Evolutionary conservation across 306 rosid species (phyloP), one percentile per base, ranked within the genome.

Genomic region (Trifolium pratense): DNA sequence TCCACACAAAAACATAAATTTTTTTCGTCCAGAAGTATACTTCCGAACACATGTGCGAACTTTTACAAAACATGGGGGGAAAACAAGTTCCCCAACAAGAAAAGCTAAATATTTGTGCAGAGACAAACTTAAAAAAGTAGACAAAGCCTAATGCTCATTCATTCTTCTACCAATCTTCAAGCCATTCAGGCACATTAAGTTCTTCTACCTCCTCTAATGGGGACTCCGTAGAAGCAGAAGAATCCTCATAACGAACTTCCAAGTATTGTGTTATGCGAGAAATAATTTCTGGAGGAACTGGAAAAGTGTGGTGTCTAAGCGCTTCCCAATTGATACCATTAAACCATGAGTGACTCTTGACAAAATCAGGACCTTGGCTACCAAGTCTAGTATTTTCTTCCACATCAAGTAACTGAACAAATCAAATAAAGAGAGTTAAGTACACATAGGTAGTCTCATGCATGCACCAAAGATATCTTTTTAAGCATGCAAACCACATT

Each of bases 271-370:
- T 21, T 65, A 94, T 66, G 1, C 97, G 96, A 59, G 86, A 88
- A 74, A 82, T 49, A 80, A 94, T 90, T 78, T 85, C 88, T 0
- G 65, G 70, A n/a, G 99, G 97, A 80, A 87, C 89, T 0, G 96
- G 89, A 72, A 76, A 82, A 25, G 79, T 86, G 55, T 20, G 70
- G 39, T 78, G 43, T 56, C 74, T 67, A 36, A 94, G 84, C 61
- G 81, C 87, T 81, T 91, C 78, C 99, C 99, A 94, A 70, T 94
- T 89, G 66, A 90, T 65, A 60, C 93, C 89, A 78, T 83, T 71
- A 82, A 94, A 94, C 99, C 99, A 94, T 31, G 93, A 84, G 84
- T 94, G 99, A 63, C 85, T 81, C 82, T 84, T 83, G 66, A 90
- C 79, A 39, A 89, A 86, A 70, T 79, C 86, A 42, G 86, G 68